These are phyloP conservation scores for Yarrowia divulgata DNA, from an alignment of 805 yeast species.

Conservation along the genomic window DNA sequence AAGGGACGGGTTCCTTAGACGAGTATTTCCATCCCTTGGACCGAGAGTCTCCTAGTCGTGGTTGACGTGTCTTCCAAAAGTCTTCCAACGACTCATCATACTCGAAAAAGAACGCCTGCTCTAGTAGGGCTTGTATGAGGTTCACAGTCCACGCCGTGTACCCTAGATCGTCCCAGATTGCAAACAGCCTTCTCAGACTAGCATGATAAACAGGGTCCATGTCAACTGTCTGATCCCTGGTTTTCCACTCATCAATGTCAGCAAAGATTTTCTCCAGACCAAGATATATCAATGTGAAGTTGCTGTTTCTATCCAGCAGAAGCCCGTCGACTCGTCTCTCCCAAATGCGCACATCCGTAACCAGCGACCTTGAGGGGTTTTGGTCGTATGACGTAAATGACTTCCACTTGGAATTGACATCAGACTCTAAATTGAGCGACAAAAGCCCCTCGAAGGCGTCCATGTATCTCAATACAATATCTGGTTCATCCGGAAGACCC, in stretches of 20 bases:
- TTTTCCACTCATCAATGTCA: not conserved
- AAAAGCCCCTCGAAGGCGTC: slow-evolving; percentile 5
- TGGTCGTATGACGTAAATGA: not conserved
- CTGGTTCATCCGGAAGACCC: slow-evolving; percentile 11
- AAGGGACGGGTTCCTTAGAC: not conserved
- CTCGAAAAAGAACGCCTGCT: slow-evolving; percentile 15
- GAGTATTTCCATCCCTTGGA: slow-evolving; percentile 32
- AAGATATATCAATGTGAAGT: not conserved
- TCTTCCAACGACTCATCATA: slow-evolving; percentile 10
- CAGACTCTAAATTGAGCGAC: not conserved
- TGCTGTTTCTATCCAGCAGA: not conserved
- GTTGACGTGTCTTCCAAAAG: slow-evolving; percentile 27
- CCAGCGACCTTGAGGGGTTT: not conserved
- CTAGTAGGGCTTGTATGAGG: slow-evolving; percentile 12
- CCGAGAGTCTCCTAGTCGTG: not conserved
- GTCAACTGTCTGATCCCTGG: not conserved
- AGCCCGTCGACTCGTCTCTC: slow-evolving; percentile 5
- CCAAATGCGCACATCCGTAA: not conserved
- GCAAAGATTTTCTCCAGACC: not conserved
- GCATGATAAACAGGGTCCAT: slow-evolving; percentile 25
- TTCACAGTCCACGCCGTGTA: slow-evolving; percentile 12
- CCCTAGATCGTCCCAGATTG: slow-evolving; percentile 6
- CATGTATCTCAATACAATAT: slow-evolving; percentile 20
- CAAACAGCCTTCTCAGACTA: not conserved
- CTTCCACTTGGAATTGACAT: slow-evolving; percentile 13